These are phyloP conservation scores for Guyanaporus albipodus DNA, from an alignment of 768 basidiomycete genomes.

Conservation along the genomic window DNA sequence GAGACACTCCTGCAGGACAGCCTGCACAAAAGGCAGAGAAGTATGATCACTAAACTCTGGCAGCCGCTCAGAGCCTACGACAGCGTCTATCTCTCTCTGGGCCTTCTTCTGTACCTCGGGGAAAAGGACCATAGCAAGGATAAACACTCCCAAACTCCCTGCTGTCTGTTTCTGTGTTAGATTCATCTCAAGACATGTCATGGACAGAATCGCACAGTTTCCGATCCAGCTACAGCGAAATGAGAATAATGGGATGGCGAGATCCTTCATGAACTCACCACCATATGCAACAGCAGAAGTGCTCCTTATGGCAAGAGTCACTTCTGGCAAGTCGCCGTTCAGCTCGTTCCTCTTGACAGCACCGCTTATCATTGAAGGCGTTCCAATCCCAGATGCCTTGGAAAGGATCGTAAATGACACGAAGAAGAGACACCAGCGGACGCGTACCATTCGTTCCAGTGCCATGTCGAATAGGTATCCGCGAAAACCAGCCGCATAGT, in stretches of 20 bases:
- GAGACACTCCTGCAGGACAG: constrained; percentile 19
- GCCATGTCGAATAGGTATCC: constrained; percentile 22
- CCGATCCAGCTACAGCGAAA: constrained; percentile 19
- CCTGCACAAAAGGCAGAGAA: constrained; percentile 26
- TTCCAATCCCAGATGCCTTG: constrained; percentile 15
- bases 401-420: neutral
- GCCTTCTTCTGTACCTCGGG: constrained; percentile 22
- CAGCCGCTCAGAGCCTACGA: constrained; percentile 19
- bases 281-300: constrained; percentile 24
- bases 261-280: constrained; percentile 6
- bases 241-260: neutral
- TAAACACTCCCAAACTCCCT: constrained; percentile 15
- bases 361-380: constrained; percentile 21
- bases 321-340: constrained; percentile 17
- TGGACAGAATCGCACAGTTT: constrained; percentile 20
- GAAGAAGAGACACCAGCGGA: neutral
- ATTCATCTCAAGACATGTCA: neutral
- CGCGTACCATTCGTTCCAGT: constrained; percentile 19
- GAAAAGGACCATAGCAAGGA: constrained; percentile 30
- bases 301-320: constrained; percentile 18
- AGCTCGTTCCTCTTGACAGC: constrained; percentile 18
- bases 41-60: constrained; percentile 22
- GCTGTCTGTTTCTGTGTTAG: constrained; percentile 18
- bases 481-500: constrained; percentile 18
- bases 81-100: constrained; percentile 23